A percentile compares a stretch with the other conserved stretches of the same genome.
phyloP scores from a whole-genome alignment of 305 asterid genomes.

The Fraxinus greggii region DNA sequence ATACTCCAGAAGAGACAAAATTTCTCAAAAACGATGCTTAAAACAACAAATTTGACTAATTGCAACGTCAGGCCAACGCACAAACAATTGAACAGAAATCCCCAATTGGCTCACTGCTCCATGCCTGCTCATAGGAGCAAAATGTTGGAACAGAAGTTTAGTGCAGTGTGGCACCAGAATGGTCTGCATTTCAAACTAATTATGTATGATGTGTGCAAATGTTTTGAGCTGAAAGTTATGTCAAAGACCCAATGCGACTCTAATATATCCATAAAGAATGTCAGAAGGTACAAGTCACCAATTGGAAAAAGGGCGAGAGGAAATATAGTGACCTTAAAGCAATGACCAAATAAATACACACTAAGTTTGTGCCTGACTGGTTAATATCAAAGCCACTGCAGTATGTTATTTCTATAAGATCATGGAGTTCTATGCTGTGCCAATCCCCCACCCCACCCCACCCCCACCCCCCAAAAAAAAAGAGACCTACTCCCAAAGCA shows the following conservation, averaged over 20 bases:
- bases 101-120: conserved; percentile 12
- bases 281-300: background rate
- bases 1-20: background rate
- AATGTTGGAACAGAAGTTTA: conserved; percentile 13
- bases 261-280: background rate
- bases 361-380: conserved; percentile 18
- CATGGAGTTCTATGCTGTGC: conserved; percentile 13
- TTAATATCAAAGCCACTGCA: conserved; percentile 16
- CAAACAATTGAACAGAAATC: conserved; percentile 5
- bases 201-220: conserved; percentile 3
- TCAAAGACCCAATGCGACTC: background rate
- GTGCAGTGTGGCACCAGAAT: background rate
- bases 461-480: background rate
- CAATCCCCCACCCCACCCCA: background rate
- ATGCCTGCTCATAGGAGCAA: conserved; percentile 12
- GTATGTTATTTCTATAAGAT: conserved; percentile 10
- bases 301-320: background rate
- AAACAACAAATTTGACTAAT: background rate
- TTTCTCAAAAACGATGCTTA: background rate
- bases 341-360: conserved; percentile 8
- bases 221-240: conserved; percentile 20
- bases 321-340: background rate
- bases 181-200: conserved; percentile 15
- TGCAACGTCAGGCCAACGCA: background rate
- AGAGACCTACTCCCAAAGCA: background rate